Evolutionary conservation across 306 rosid species (phyloP), one percentile per base, ranked within the genome.

Genomic region (Citrullus colocynthis): DNA sequence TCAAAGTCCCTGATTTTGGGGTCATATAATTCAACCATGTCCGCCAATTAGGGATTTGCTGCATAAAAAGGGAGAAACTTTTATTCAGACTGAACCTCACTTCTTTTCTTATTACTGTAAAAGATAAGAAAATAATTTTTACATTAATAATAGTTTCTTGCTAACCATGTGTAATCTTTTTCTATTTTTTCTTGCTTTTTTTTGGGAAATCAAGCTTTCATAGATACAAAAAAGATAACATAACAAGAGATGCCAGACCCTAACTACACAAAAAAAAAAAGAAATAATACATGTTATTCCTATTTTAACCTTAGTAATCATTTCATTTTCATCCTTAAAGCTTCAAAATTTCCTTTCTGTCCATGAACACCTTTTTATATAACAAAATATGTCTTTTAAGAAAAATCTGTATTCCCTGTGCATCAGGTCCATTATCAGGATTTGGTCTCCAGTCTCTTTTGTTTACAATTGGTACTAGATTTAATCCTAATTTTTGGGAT

Each of bases 1-100:
- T 78, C 36, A 83, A 48, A 14, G 85, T 55, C 88, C 91, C 84
- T 18, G 91, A 88, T 63, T 88, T 57, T 30, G 89, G 85, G 30
- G 30, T 78, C 45, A 75, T 32, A 44, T 84, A 85, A 49, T 80
- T 65, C 17, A 80, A 48, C 91, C 91, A 88, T 69, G 78, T 77
- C 91, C 91, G 89, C 28, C 28, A 24, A 0, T 24, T 24, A 24
- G 28, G 91, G 66, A 88, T 86, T 78, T 82, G 48, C 91, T 88
- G 81, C 80, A 85, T 62, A 10, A 62, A 57, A 78, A 21, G 9
- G 55, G 18, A 34, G 34, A 30, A 58, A 1, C 18, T 32, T 37
- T 72, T 4, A 45, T 21, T 32, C 12, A 13, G 0, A 11, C 21
- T 83, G 59, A 80, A 13, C 3, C 64, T 41, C 17, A 69, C 54